Percentiles rank a stretch among this genome's conserved stretches.
These are phyloP conservation scores for Daldinia caldariorum DNA, from an alignment of 495 filamentous ascomycete genomes.

Conservation along the genomic window DNA sequence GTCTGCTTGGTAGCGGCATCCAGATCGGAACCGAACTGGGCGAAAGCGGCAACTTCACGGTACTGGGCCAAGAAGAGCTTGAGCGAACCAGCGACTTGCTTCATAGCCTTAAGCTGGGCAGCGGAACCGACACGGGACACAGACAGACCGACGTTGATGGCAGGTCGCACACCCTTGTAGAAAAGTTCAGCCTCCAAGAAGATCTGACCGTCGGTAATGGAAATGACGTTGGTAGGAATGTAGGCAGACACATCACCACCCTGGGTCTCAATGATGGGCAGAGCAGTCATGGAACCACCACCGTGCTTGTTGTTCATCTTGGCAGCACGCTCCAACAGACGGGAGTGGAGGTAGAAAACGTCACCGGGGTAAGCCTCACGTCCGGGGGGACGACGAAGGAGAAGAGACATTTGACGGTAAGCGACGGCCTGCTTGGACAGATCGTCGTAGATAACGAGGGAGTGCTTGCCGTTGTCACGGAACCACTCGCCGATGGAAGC, in stretches of 20 bases:
- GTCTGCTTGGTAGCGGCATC: constrained; percentile 99
- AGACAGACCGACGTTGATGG: constrained; percentile 99
- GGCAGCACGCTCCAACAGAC: constrained; percentile 98
- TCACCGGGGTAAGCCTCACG: constrained; percentile 99
- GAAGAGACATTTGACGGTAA: constrained; percentile 99
- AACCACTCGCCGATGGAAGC: constrained; percentile 85
- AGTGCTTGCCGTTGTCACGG: constrained; percentile 91
- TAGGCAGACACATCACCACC: constrained; percentile 99
- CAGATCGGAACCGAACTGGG: constrained; percentile 99
- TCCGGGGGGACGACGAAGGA: constrained; percentile 98
- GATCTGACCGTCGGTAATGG: constrained; percentile 99
- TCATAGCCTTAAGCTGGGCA: constrained; percentile 99
- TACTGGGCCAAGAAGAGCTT: constrained; percentile 99
- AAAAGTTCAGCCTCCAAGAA: constrained; percentile 99
- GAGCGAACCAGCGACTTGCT: constrained; percentile 99
- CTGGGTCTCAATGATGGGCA: constrained; percentile 99
- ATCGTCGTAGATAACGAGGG: constrained; percentile 95
- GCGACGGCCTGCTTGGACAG: constrained; percentile 99
- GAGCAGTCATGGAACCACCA: constrained; percentile 94
- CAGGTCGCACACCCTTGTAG: constrained; percentile 99
- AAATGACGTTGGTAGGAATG: constrained; percentile 99
- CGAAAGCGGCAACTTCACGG: constrained; percentile 99
- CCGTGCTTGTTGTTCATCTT: constrained; percentile 99
- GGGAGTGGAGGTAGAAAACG: constrained; percentile 99
- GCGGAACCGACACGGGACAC: constrained; percentile 99